A percentile compares a stretch with the other conserved stretches of the same genome.
These are phyloP conservation scores for Verticillium isaacii DNA, from an alignment of 2,329 filamentous ascomycete genomes.

Conservation along the genomic window DNA sequence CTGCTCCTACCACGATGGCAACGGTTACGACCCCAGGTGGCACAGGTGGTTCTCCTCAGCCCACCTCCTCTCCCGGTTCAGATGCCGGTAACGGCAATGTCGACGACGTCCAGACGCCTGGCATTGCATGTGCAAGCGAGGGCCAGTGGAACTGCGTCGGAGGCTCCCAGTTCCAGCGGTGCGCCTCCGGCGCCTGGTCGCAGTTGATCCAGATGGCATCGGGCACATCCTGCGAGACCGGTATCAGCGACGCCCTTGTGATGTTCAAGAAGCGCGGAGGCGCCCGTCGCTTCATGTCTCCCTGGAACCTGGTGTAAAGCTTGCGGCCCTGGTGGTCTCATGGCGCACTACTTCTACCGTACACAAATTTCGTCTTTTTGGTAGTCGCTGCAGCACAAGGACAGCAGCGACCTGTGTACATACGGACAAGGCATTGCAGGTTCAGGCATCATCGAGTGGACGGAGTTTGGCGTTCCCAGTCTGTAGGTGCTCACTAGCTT, in stretches of 20 bases:
- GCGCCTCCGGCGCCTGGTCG: slow-evolving; percentile 55
- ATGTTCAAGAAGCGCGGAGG: slow-evolving; percentile 13
- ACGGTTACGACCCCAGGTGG: slow-evolving; percentile 19
- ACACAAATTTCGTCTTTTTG: background rate
- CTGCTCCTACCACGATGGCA: slow-evolving; percentile 17
- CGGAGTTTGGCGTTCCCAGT: background rate
- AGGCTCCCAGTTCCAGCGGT: slow-evolving; percentile 55
- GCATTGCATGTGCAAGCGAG: slow-evolving; percentile 44
- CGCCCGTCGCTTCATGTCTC: slow-evolving; percentile 5
- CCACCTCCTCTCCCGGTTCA: slow-evolving; percentile 1
- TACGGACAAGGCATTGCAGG: background rate
- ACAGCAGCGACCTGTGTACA: background rate
- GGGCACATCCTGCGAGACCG: slow-evolving; percentile 45
- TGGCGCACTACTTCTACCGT: background rate
- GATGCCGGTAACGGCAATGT: slow-evolving; percentile 6
- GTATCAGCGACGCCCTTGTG: slow-evolving; percentile 18
- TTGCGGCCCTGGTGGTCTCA: background rate
- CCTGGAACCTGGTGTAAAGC: background rate
- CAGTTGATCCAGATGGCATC: slow-evolving; percentile 40
- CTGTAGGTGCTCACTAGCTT: background rate
- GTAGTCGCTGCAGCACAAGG: background rate
- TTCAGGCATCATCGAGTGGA: background rate
- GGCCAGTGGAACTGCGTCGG: slow-evolving; percentile 56
- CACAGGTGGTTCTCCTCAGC: slow-evolving; percentile 6
- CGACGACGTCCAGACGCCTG: slow-evolving; percentile 26